These are phyloP conservation scores for Boletus sp. DNA, from an alignment of 768 basidiomycete genomes.

Conservation along the genomic window DNA sequence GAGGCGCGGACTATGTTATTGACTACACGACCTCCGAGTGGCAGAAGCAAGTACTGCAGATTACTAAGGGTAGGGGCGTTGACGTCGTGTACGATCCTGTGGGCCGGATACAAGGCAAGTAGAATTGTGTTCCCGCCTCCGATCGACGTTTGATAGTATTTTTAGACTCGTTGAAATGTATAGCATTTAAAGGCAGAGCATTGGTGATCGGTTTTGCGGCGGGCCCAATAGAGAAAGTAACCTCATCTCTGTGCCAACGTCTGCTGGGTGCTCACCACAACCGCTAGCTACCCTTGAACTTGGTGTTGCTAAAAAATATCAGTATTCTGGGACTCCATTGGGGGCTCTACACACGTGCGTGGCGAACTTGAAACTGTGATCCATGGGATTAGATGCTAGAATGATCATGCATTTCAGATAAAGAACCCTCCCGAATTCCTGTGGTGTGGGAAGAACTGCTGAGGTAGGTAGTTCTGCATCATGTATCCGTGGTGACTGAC, in stretches of 20 bases:
- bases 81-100: conserved; percentile 89
- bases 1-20: conserved; percentile 80
- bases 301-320: conserved; percentile 82
- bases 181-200: conserved; percentile 91
- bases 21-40: conserved; percentile 79
- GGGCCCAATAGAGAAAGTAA: conserved; percentile 25
- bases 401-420: conserved; percentile 38
- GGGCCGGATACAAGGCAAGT: conserved; percentile 65
- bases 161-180: conserved; percentile 83
- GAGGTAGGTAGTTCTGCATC: conserved; percentile 39
- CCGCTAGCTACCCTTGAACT: conserved; percentile 74
- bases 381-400: not conserved
- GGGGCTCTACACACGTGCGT: conserved; percentile 76
- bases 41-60: conserved; percentile 85
- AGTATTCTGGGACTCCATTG: conserved; percentile 84
- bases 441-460: conserved; percentile 74
- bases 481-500: conserved; percentile 1
- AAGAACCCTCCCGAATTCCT: conserved; percentile 63
- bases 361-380: not conserved
- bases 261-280: conserved; percentile 2
- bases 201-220: conserved; percentile 78
- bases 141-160: not conserved
- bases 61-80: conserved; percentile 84
- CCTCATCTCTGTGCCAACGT: not conserved
- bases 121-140: not conserved